A percentile compares a stretch with the other conserved stretches of the same genome.
phyloP scores from a whole-genome alignment of 805 yeast species.

The Metschnikowia continentalis region DNA sequence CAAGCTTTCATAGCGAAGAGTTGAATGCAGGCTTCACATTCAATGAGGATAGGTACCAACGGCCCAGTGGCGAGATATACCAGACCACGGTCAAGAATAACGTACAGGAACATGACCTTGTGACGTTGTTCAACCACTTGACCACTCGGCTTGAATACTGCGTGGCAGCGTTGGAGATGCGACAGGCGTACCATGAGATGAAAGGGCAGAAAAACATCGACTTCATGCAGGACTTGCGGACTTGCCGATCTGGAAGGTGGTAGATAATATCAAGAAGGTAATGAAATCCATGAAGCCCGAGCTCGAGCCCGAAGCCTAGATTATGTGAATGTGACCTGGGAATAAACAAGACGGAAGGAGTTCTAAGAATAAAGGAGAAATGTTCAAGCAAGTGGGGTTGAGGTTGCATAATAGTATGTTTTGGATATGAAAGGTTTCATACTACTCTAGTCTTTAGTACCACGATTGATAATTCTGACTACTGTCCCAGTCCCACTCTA shows the following conservation, averaged over 20 bases:
- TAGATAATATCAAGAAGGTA: slow-evolving; percentile 23
- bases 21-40: slow-evolving; percentile 40
- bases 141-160: slow-evolving; percentile 67
- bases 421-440: no score
- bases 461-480: no score
- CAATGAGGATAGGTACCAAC: slow-evolving; percentile 25
- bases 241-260: slow-evolving; percentile 20
- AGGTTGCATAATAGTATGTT: no score
- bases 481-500: no score
- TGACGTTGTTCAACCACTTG: slow-evolving; percentile 57
- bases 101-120: slow-evolving; percentile 40
- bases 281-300: background rate
- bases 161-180: slow-evolving; percentile 33
- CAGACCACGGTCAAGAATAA: slow-evolving; percentile 16
- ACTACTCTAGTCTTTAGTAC: no score
- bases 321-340: no score
- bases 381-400: no score
- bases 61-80: slow-evolving; percentile 23
- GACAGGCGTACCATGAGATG: slow-evolving; percentile 22
- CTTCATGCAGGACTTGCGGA: slow-evolving; percentile 15
- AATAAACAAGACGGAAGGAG: no score
- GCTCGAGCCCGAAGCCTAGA: no score
- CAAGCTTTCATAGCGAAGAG: no score
- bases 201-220: slow-evolving; percentile 24
- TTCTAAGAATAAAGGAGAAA: no score